Evolutionary conservation across 1,139 yeast genomes (phyloP).

Genomic region (Pichia sp.): DNA sequence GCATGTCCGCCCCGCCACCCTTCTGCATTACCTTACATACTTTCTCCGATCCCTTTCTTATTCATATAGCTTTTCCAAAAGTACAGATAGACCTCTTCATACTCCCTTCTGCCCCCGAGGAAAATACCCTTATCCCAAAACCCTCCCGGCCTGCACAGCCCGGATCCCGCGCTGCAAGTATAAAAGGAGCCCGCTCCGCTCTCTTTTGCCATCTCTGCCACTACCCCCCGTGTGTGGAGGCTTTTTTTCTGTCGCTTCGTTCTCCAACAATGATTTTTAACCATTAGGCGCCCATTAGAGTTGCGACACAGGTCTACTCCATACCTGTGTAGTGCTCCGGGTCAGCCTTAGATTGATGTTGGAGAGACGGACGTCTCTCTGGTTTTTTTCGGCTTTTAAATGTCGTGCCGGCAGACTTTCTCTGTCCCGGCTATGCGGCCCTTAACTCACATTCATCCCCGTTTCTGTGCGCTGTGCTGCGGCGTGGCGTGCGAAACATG

Average conservation of each 20-base stretch:
- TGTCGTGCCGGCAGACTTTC: conserved; percentile 49
- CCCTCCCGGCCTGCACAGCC: background rate
- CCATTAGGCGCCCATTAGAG: conserved; percentile 87
- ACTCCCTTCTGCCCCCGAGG: background rate
- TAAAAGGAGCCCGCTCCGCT: conserved; percentile 12
- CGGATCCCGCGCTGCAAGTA: conserved; percentile 4
- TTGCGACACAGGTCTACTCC: conserved; percentile 59
- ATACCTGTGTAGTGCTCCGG: conserved; percentile 77
- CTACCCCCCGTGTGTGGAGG: background rate
- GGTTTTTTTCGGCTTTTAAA: conserved; percentile 52
- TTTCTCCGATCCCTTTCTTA: background rate
- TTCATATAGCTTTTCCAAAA: background rate
- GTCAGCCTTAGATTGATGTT: conserved; percentile 68
- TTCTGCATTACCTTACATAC: background rate
- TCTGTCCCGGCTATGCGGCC: conserved; percentile 61
- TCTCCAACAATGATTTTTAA: conserved; percentile 64
- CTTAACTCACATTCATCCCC: conserved; percentile 53
- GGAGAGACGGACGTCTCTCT: conserved; percentile 22
- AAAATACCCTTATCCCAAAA: conserved; percentile 2
- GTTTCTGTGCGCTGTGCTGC: background rate
- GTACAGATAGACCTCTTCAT: background rate
- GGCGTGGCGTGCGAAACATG: background rate
- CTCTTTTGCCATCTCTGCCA: background rate
- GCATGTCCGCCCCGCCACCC: background rate
- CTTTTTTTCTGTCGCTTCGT: conserved; percentile 25